Conservation (phyloP, 371 early-diverging fungal genomes). For the Caulochytrium protostelioides region DNA sequence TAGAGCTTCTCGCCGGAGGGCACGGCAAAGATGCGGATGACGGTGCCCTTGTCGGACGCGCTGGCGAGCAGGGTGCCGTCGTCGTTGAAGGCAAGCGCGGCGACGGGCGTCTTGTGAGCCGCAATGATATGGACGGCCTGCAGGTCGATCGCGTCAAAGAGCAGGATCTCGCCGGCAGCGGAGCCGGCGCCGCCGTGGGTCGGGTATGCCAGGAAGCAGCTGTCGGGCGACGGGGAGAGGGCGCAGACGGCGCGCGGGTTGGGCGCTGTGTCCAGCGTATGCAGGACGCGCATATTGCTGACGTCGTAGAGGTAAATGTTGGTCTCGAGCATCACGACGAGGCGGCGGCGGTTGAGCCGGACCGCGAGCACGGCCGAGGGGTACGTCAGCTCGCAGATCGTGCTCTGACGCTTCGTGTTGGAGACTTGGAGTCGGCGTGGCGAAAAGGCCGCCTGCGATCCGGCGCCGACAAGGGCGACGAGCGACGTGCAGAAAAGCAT, state of each 20-base stretch:
- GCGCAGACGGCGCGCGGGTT: conserved; percentile 80
- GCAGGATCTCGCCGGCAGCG: conserved; percentile 56
- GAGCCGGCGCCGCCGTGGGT: conserved; percentile 26
- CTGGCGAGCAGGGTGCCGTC: conserved; percentile 86
- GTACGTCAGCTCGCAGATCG: conserved; percentile 87
- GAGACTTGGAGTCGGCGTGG: conserved; percentile 76
- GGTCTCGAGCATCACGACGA: conserved; percentile 79
- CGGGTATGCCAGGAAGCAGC: conserved; percentile 83
- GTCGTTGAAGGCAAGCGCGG: conserved; percentile 58
- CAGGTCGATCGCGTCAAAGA: conserved; percentile 64
- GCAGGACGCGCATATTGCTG: conserved; percentile 82
- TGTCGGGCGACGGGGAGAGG: conserved; percentile 77
- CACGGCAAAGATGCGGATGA: conserved; percentile 80
- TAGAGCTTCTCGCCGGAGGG: conserved; percentile 68
- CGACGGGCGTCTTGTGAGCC: conserved; percentile 76
- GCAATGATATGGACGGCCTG: conserved; percentile 74
- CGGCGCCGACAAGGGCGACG: conserved; percentile 87
- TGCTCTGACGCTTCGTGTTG: conserved; percentile 90
- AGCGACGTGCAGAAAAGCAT: conserved; percentile 89
- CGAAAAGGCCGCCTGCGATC: conserved; percentile 67
- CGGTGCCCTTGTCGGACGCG: conserved; percentile 89
- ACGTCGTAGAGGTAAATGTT: conserved; percentile 61
- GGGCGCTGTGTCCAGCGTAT: conserved; percentile 79
- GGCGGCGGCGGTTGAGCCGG: conserved; percentile 75
- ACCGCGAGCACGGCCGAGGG: conserved; percentile 75